Evolutionary conservation across 2,329 filamentous ascomycete species (phyloP).

Genomic region (Nothomitra cinnamomea): DNA sequence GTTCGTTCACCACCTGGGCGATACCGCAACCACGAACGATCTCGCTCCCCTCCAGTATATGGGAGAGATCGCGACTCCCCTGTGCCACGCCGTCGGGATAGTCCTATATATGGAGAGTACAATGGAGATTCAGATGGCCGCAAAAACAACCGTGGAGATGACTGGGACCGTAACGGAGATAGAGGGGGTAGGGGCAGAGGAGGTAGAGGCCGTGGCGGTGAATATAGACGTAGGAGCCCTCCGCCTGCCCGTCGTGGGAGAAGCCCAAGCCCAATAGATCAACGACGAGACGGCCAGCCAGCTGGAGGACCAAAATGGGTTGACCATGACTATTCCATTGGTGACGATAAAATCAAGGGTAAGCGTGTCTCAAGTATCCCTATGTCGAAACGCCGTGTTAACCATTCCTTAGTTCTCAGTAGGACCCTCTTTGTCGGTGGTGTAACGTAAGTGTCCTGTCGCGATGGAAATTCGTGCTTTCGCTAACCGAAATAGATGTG

Average conservation of each 20-base stretch:
- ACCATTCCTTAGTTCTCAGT: conserved; percentile 47
- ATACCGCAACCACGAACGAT: conserved; percentile 39
- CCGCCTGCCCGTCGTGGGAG: conserved; percentile 51
- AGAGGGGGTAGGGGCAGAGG: conserved; percentile 32
- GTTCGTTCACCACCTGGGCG: conserved; percentile 44
- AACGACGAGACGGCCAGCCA: conserved; percentile 21
- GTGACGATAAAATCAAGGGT: conserved; percentile 64
- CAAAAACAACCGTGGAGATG: conserved; percentile 35
- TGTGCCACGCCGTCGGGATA: conserved; percentile 43
- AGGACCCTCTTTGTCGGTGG: conserved; percentile 93
- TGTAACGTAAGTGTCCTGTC: conserved; percentile 50
- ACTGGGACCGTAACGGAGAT: conserved; percentile 30
- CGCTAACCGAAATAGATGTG: conserved; percentile 35
- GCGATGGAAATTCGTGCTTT: conserved; percentile 3
- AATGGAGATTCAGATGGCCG: conserved; percentile 48
- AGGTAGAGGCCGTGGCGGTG: conserved; percentile 31
- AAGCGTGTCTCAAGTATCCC: conserved; percentile 10
- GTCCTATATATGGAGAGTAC: conserved; percentile 57
- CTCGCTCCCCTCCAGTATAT: conserved; percentile 61
- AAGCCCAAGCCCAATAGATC: conserved; percentile 35
- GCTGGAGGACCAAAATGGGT: conserved; percentile 47
- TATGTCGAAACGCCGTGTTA: background rate
- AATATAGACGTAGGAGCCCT: conserved; percentile 83
- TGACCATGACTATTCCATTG: conserved; percentile 59
- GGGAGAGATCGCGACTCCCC: conserved; percentile 49